A percentile compares a stretch with the other conserved stretches of the same genome.
Conservation (phyloP, 1,284 basidiomycete species). For the Gymnopus androsaceus region DNA sequence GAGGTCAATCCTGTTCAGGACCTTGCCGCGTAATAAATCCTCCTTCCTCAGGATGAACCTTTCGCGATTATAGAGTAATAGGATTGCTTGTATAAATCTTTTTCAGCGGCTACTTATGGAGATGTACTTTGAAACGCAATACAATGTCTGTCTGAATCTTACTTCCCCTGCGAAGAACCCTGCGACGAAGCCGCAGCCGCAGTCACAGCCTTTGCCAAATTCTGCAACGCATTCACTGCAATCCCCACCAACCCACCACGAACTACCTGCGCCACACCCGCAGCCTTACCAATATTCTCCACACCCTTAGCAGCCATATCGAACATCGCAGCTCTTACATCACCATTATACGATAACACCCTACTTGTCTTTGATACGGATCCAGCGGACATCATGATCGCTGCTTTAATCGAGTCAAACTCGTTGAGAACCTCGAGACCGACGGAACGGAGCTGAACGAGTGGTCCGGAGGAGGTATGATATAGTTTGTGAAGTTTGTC, state of each 20-base stretch:
- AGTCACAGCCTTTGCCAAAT: neutral
- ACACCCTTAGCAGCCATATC: constrained; percentile 20
- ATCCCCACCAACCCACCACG: neutral
- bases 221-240: neutral
- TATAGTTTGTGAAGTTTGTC: constrained; percentile 92
- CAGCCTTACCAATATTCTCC: constrained; percentile 15
- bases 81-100: no score
- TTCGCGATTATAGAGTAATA: no score
- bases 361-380: constrained; percentile 27
- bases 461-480: constrained; percentile 58
- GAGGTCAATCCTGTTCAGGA: no score
- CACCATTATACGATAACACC: constrained; percentile 4
- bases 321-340: constrained; percentile 14
- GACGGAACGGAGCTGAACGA: constrained; percentile 85
- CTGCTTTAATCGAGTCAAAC: constrained; percentile 77
- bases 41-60: no score
- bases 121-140: no score
- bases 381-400: constrained; percentile 83
- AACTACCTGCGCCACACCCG: constrained; percentile 16
- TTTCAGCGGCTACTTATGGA: no score
- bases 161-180: no score
- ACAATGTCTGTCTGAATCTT: no score
- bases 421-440: constrained; percentile 93
- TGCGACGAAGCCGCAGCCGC: no score
- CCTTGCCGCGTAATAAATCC: no score